Percentiles rank a stretch among this genome's conserved stretches.
phyloP scores from a whole-genome alignment of 495 filamentous ascomycete species.

The Letharia lupina region DNA sequence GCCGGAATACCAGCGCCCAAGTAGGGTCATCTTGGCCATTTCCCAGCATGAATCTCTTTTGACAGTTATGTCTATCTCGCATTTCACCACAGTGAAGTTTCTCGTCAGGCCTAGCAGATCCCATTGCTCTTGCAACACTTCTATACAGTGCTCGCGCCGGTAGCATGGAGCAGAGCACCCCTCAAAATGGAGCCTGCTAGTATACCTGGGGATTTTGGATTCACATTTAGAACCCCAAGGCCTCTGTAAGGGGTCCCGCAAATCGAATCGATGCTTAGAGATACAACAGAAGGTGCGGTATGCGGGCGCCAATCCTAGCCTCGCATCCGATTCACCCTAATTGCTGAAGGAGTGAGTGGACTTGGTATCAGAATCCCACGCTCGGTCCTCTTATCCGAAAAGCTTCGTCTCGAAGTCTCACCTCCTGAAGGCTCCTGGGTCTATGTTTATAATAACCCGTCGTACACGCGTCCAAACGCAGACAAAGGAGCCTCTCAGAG shows the following conservation, averaged over 20 bases:
- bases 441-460: neutral
- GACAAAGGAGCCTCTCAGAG: neutral
- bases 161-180: neutral
- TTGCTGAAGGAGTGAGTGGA: neutral
- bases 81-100: neutral
- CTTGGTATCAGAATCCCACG: neutral
- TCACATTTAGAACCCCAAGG: neutral
- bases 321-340: neutral
- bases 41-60: neutral
- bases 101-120: neutral
- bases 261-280: neutral
- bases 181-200: neutral
- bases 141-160: neutral
- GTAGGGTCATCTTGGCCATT: neutral
- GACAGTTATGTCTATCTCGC: neutral
- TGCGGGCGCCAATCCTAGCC: neutral
- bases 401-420: neutral
- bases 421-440: neutral
- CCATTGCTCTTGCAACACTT: neutral
- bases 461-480: neutral
- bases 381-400: constrained; percentile 1
- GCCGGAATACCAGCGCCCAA: neutral
- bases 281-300: neutral
- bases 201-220: neutral
- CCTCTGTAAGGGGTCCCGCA: neutral